These are phyloP conservation scores for Zygoascus sp. DNA, from an alignment of 1,139 yeast species.

Conservation along the genomic window DNA sequence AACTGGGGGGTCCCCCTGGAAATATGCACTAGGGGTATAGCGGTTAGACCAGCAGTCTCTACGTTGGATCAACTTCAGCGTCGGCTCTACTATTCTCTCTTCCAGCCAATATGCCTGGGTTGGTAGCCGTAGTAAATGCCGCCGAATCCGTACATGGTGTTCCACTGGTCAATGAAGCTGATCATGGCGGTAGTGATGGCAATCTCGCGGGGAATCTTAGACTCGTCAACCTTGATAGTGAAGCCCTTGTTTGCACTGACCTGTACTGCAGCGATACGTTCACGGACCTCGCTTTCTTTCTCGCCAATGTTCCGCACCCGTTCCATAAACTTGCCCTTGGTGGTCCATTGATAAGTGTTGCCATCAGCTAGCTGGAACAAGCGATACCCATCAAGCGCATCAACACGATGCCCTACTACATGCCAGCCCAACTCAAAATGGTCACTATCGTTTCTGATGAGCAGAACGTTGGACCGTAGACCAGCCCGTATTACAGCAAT, in stretches of 20 bases:
- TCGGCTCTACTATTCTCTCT: slow-evolving; percentile 45
- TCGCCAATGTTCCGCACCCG: slow-evolving; percentile 53
- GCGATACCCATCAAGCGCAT: slow-evolving; percentile 56
- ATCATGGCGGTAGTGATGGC: slow-evolving; percentile 57
- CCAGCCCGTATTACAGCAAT: slow-evolving; percentile 59
- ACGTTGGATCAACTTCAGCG: too few relatives aligned
- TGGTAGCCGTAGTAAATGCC: slow-evolving; percentile 57
- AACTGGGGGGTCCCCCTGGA: too few relatives aligned
- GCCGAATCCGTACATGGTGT: slow-evolving; percentile 54
- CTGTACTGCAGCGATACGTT: slow-evolving; percentile 49
- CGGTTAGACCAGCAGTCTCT: too few relatives aligned
- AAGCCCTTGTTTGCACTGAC: slow-evolving; percentile 51
- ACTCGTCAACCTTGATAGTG: slow-evolving; percentile 49
- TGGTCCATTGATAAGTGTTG: slow-evolving; percentile 59
- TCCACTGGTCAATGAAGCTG: slow-evolving; percentile 64
- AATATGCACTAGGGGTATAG: too few relatives aligned
- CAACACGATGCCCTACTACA: slow-evolving; percentile 54
- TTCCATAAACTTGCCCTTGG: slow-evolving; percentile 54
- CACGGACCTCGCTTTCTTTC: slow-evolving; percentile 58
- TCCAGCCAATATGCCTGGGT: slow-evolving; percentile 52
- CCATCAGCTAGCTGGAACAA: slow-evolving; percentile 58
- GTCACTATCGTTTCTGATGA: slow-evolving; percentile 45
- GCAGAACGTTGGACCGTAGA: slow-evolving; percentile 51
- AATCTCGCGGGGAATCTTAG: slow-evolving; percentile 50
- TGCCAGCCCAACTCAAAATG: slow-evolving; percentile 64